These are phyloP conservation scores for Aspergillus sp. DNA, from an alignment of 2,329 filamentous ascomycete species.

Conservation along the genomic window DNA sequence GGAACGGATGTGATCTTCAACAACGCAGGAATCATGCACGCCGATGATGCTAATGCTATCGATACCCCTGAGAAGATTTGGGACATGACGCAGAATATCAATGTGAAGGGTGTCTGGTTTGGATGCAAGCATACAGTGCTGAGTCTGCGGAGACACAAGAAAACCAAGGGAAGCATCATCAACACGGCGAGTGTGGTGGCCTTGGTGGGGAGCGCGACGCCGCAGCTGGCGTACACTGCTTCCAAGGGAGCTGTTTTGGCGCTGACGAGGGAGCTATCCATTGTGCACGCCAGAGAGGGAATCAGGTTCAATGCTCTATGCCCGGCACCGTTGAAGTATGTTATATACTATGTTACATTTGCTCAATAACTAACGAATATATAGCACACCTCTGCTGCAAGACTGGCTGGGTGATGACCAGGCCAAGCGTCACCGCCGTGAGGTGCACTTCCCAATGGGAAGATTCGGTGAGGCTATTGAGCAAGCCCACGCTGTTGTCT, in stretches of 20 bases:
- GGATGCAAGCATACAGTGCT: slow-evolving; percentile 89
- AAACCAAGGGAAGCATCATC: slow-evolving; percentile 79
- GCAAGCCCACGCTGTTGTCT: slow-evolving; percentile 85
- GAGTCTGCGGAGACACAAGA: slow-evolving; percentile 74
- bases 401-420: slow-evolving; percentile 90
- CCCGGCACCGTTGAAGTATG: slow-evolving; percentile 79
- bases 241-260: slow-evolving; percentile 91
- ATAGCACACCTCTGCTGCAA: slow-evolving; percentile 78
- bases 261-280: slow-evolving; percentile 84
- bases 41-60: slow-evolving; percentile 74
- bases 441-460: slow-evolving; percentile 85
- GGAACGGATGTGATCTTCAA: slow-evolving; percentile 81
- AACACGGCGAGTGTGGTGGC: slow-evolving; percentile 91
- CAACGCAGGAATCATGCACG: slow-evolving; percentile 97
- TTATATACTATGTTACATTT: not conserved
- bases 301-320: slow-evolving; percentile 90
- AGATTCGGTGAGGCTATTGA: slow-evolving; percentile 92
- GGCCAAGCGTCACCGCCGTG: slow-evolving; percentile 76
- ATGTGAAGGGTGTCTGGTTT: slow-evolving; percentile 98
- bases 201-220: slow-evolving; percentile 80
- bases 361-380: not conserved
- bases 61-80: slow-evolving; percentile 87
- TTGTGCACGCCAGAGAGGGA: slow-evolving; percentile 83
- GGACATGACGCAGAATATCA: slow-evolving; percentile 91
- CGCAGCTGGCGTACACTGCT: slow-evolving; percentile 89